phyloP scores from a whole-genome alignment of 2,329 filamentous ascomycete species.

The Colletotrichum tamarilloi region DNA sequence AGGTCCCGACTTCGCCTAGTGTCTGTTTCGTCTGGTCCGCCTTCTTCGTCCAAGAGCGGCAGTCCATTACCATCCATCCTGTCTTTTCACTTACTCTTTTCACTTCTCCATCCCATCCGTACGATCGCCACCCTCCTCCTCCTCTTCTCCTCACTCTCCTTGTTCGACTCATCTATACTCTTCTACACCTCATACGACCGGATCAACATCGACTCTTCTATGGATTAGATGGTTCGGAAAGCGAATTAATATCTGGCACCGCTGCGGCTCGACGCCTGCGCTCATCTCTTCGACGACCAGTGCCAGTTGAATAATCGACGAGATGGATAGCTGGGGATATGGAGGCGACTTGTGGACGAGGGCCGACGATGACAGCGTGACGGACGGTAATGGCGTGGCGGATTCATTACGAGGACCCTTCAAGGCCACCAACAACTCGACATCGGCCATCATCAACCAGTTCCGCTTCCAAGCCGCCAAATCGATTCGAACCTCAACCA shows the following conservation, averaged over 20 bases:
- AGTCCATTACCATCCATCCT: slow-evolving; percentile 26
- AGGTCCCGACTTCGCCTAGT: slow-evolving; percentile 44
- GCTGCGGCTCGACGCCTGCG: slow-evolving; percentile 51
- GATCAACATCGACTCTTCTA: slow-evolving; percentile 38
- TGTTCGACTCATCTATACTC: not conserved
- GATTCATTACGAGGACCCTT: slow-evolving; percentile 44
- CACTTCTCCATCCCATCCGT: slow-evolving; percentile 39
- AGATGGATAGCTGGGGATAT: slow-evolving; percentile 39
- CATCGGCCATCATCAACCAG: slow-evolving; percentile 60
- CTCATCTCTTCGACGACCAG: slow-evolving; percentile 37
- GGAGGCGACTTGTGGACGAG: slow-evolving; percentile 41
- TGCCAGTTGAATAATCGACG: slow-evolving; percentile 36
- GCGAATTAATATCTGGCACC: slow-evolving; percentile 36
- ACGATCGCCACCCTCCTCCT: slow-evolving; percentile 27
- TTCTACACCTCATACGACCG: not conserved
- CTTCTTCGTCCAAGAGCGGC: slow-evolving; percentile 39
- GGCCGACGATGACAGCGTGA: slow-evolving; percentile 37
- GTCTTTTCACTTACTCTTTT: slow-evolving; percentile 40
- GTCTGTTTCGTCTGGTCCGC: slow-evolving; percentile 58
- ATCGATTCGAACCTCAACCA: slow-evolving; percentile 70
- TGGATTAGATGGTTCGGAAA: slow-evolving; percentile 52
- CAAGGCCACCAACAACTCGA: slow-evolving; percentile 45
- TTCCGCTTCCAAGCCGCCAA: slow-evolving; percentile 64
- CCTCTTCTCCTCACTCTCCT: slow-evolving; percentile 36
- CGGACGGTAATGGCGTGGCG: slow-evolving; percentile 39